Evolutionary conservation across 768 basidiomycete species (phyloP).

Genomic region (Mycena haematopus): DNA sequence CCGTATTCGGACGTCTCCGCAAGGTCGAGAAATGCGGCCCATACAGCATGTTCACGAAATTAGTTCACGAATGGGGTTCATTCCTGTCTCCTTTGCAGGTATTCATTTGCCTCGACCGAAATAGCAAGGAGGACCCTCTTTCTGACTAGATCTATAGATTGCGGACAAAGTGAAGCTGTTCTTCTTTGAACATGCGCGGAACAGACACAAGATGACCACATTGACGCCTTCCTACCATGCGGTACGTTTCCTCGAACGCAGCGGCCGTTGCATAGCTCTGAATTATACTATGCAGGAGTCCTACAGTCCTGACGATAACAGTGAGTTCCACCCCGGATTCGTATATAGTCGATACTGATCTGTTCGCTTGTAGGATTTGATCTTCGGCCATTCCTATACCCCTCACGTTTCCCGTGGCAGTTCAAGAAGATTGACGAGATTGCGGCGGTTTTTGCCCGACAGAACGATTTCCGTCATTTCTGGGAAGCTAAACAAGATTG

Average conservation of each 20-base stretch:
- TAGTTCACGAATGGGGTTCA: conserved; percentile 92
- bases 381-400: conserved; percentile 94
- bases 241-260: conserved; percentile 43
- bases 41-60: conserved; percentile 96
- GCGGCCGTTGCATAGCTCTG: conserved; percentile 2
- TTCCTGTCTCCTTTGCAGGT: conserved; percentile 86
- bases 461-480: conserved; percentile 45
- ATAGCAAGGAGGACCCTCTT: conserved; percentile 3
- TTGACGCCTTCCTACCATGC: conserved; percentile 94
- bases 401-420: conserved; percentile 94
- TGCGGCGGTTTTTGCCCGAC: conserved; percentile 77
- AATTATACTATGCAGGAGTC: conserved; percentile 66
- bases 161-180: conserved; percentile 97
- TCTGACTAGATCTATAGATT: conserved; percentile 60
- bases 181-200: conserved; percentile 96
- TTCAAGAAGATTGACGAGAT: conserved; percentile 94
- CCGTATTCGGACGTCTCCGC: conserved; percentile 89
- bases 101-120: conserved; percentile 31
- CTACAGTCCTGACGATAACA: conserved; percentile 96
- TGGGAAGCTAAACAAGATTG: conserved; percentile 29
- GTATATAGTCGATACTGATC: neutral
- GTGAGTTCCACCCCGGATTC: conserved; percentile 53
- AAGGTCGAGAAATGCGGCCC: conserved; percentile 98
- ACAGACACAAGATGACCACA: conserved; percentile 99
- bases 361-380: conserved; percentile 74